Evolutionary conservation across 257 asterid genomes (phyloP).

Genomic region (Solanum appendiculatum): DNA sequence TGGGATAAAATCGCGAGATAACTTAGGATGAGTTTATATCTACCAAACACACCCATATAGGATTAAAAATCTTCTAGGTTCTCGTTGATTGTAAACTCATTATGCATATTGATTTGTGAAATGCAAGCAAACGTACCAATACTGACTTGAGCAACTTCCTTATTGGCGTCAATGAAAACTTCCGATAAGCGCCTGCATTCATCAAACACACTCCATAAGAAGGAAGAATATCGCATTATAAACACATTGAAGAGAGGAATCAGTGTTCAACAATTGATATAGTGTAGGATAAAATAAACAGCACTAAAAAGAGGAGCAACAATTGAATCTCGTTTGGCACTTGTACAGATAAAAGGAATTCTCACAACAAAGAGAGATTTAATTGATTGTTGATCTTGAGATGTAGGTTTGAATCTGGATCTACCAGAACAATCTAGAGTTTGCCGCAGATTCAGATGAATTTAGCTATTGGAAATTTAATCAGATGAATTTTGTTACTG

Average conservation of each 20-base stretch:
- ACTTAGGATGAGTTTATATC: no score
- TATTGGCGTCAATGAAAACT: neutral
- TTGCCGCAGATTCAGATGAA: no score
- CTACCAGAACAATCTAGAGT: neutral
- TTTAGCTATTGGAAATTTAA: no score
- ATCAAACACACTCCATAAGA: neutral
- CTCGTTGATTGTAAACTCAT: neutral
- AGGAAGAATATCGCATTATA: neutral
- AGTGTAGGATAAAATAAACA: no score
- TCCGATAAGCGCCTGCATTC: neutral
- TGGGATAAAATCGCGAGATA: neutral
- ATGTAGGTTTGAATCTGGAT: no score
- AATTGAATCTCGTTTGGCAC: no score
- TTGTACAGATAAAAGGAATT: no score
- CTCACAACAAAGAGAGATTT: no score
- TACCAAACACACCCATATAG: neutral
- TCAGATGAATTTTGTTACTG: neutral
- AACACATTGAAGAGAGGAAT: neutral
- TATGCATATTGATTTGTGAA: neutral
- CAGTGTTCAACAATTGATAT: neutral
- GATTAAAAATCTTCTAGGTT: neutral
- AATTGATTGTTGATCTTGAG: no score
- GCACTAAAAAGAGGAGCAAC: no score
- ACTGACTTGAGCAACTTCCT: neutral
- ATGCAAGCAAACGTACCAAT: neutral